Conservation (phyloP, 345 rosid species). For the Linum trigynum region DNA sequence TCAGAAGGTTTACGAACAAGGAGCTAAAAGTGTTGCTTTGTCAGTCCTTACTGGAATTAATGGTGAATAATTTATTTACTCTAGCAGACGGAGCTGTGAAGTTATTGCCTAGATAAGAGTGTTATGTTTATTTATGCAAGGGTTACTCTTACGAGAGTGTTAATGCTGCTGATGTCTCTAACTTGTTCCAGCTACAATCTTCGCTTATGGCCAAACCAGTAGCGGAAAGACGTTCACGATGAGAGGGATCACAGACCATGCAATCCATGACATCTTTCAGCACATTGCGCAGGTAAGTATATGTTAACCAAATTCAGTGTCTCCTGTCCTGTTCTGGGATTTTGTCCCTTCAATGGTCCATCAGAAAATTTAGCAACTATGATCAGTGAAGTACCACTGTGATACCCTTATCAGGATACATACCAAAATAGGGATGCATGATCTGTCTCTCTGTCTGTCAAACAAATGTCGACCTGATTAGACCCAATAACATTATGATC, state of each 20-base stretch:
- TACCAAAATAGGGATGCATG: background rate
- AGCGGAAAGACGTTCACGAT: conserved; percentile 91
- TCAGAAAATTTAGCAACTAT: too few species aligned
- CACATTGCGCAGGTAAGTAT: conserved; percentile 52
- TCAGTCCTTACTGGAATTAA: conserved; percentile 88
- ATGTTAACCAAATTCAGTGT: background rate
- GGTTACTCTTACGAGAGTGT: background rate
- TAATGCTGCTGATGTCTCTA: conserved; percentile 3
- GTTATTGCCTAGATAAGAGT: background rate
- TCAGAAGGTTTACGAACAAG: conserved; percentile 71
- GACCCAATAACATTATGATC: background rate
- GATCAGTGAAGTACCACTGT: too few species aligned
- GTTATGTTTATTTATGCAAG: background rate
- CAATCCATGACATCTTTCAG: conserved; percentile 58
- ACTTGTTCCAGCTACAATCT: conserved; percentile 64
- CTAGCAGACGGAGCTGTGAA: background rate
- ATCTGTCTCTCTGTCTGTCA: background rate
- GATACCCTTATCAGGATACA: too few species aligned
- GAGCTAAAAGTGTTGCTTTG: conserved; percentile 80
- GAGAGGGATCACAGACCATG: conserved; percentile 79
- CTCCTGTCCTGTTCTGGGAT: background rate
- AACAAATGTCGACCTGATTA: background rate
- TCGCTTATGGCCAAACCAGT: conserved; percentile 91
- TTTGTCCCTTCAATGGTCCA: too few species aligned
- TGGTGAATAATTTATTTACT: conserved; percentile 27